A percentile compares a stretch with the other conserved stretches of the same genome.
Conservation (phyloP, 768 basidiomycete genomes). For the Tricholoma furcatifolium region DNA sequence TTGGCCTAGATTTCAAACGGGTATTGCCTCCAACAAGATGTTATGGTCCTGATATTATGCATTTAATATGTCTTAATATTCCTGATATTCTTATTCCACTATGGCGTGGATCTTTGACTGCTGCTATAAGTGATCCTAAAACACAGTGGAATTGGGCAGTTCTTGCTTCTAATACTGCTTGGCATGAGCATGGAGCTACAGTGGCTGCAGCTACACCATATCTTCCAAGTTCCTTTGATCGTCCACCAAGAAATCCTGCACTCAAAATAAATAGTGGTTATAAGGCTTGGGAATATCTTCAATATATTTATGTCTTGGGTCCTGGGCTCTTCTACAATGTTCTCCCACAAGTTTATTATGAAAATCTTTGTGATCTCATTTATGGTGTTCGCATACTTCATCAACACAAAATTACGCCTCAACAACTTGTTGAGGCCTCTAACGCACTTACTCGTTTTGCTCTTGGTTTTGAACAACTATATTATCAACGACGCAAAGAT, state of each 20-base stretch:
- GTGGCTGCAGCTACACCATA: too few relatives aligned
- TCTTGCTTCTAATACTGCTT: slow-evolving; percentile 19
- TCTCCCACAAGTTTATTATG: slow-evolving; percentile 22
- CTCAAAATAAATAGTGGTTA: slow-evolving; percentile 37
- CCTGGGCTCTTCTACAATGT: slow-evolving; percentile 24
- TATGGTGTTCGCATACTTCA: slow-evolving; percentile 13
- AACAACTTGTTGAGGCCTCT: too few relatives aligned
- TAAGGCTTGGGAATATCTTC: too few relatives aligned
- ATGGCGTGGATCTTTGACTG: slow-evolving; percentile 28
- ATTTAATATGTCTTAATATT: slow-evolving; percentile 34
- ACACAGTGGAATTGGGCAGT: slow-evolving; percentile 30
- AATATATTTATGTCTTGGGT: slow-evolving; percentile 26
- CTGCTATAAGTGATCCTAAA: slow-evolving; percentile 10
- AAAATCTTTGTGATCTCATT: slow-evolving; percentile 22
- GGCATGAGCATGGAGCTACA: slow-evolving; percentile 39
- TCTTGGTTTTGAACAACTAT: slow-evolving; percentile 13
- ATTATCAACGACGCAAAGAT: slow-evolving; percentile 26
- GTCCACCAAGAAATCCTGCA: slow-evolving; percentile 39
- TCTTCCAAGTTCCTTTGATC: too few relatives aligned
- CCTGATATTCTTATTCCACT: slow-evolving; percentile 32
- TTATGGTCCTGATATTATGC: slow-evolving; percentile 38
- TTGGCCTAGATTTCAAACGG: slow-evolving; percentile 18
- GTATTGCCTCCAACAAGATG: slow-evolving; percentile 27
- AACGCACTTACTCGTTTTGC: too few relatives aligned
- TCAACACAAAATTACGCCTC: too few relatives aligned